Base-by-base conservation (phyloP, 768 basidiomycete genomes). In the Xerocomellus chrysenteron region DNA sequence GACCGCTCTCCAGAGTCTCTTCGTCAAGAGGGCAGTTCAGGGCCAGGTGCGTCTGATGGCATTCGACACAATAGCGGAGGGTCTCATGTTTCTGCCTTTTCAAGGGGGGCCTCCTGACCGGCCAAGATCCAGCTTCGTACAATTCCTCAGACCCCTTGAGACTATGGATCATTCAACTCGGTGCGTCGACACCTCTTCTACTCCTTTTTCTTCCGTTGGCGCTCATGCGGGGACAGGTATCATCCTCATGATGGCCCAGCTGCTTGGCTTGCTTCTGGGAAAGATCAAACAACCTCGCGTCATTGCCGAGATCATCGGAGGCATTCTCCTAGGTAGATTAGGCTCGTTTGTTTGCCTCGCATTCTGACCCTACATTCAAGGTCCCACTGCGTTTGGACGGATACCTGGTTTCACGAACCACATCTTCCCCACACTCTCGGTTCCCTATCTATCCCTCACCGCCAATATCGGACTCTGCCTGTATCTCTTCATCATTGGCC, bases 401-500 rank as follows among this genome's bases (percentile, higher is more conserved):
- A 92, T 98, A 30, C 94, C 94, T 0, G 87, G 88, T 16, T 98
- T 98, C 73, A 86, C 93, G 0, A 44, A 86, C 41, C 86, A 89
- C 68, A 85, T 98, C 54, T 98, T 98, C 70, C 94, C 96, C 0
- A 0, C 72, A 0, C 71, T 68, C 0, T 94, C 93, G 0, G 64
- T 81, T 5, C 77, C 94, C 0, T 96, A 84, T 70, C 84, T 98
- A 35, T 86, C 84, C 40, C 86, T 98, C 36, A 86, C 90, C 28
- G 91, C 96, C 19, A 93, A 89, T 65, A 90, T 99, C 60, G 96
- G 92, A 1, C 80, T 92, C 9, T 87, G 86, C 60, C 82, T 94
- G 45, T 94, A 92, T 75, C 82, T 98, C 12, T 98, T 98, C 76
- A 83, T 98, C 58, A 88, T 98, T 36, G 96, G 96, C 1, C 84